These are phyloP conservation scores for Asterochloris sp. DNA, from an alignment of 139 green algal species.

Conservation along the genomic window DNA sequence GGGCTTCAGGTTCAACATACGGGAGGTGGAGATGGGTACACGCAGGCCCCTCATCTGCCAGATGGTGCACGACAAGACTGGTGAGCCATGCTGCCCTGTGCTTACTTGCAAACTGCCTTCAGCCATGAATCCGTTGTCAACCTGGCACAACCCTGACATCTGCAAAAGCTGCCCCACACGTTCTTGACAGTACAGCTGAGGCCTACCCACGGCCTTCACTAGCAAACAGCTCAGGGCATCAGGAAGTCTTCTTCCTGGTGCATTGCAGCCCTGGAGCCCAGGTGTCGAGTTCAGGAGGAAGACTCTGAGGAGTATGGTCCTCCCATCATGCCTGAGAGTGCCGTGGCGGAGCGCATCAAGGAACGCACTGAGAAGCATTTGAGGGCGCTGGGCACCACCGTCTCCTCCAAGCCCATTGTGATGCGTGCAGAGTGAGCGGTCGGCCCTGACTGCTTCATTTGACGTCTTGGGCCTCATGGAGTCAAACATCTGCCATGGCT, in stretches of 20 bases:
- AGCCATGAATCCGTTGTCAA: no score
- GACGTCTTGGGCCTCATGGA: background rate
- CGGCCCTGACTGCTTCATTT: no score
- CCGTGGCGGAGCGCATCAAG: conserved; percentile 76
- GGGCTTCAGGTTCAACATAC: conserved; percentile 51
- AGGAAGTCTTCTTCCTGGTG: no score
- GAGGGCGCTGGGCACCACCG: conserved; percentile 39
- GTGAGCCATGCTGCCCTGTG: conserved; percentile 10
- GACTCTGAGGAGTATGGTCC: conserved; percentile 74
- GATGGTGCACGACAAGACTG: conserved; percentile 78
- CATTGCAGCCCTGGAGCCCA: conserved; percentile 39
- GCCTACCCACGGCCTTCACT: no score
- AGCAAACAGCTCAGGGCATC: no score
- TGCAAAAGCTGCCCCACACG: no score
- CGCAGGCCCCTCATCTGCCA: conserved; percentile 42
- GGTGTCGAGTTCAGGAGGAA: conserved; percentile 85
- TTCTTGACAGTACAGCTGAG: no score
- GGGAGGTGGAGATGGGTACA: conserved; percentile 90
- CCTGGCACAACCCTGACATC: no score
- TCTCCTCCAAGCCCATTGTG: conserved; percentile 38
- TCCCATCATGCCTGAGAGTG: conserved; percentile 68
- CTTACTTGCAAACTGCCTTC: no score
- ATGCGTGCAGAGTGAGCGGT: conserved; percentile 28
- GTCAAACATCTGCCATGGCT: background rate
- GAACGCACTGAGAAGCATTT: conserved; percentile 81